A percentile compares a stretch with the other conserved stretches of the same genome.
These are phyloP conservation scores for Arabidopsis hybrid DNA, from an alignment of 441 rosid genomes.

Conservation along the genomic window DNA sequence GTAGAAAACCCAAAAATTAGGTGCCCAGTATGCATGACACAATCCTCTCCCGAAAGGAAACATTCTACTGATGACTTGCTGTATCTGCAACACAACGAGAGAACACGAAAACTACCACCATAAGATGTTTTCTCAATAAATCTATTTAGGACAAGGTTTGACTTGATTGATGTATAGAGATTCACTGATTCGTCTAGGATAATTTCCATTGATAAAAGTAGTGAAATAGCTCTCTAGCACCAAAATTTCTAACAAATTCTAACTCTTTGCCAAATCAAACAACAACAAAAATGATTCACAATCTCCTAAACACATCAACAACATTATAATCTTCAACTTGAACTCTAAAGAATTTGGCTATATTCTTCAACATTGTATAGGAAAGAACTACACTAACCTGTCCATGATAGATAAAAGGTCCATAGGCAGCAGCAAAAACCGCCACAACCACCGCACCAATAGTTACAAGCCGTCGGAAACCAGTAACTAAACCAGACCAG, in stretches of 20 bases:
- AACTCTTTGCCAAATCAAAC: neutral
- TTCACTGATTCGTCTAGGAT: neutral
- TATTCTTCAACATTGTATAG: neutral
- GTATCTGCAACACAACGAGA: conserved; percentile 64
- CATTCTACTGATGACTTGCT: conserved; percentile 78
- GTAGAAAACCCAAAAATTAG: conserved; percentile 94
- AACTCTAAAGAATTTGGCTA: neutral
- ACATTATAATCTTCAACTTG: neutral
- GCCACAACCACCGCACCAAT: conserved; percentile 71
- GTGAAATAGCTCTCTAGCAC: neutral
- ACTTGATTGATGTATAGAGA: neutral
- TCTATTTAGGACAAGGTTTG: neutral
- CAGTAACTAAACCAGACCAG: conserved; percentile 61
- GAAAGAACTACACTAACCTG: conserved; percentile 58
- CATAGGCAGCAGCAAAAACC: conserved; percentile 74
- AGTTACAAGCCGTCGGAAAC: conserved; percentile 56
- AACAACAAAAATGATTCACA: neutral
- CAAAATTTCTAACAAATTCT: neutral
- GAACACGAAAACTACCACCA: neutral
- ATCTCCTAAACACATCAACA: neutral
- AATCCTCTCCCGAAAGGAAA: conserved; percentile 99
- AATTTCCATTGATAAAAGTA: too few relatives aligned
- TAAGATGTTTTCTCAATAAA: neutral
- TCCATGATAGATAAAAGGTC: conserved; percentile 75
- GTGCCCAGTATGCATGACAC: conserved; percentile 98